Evolutionary conservation across 805 yeast species (phyloP), one percentile per base, ranked within the genome.

Genomic region (Monosporozyma siamensis): DNA sequence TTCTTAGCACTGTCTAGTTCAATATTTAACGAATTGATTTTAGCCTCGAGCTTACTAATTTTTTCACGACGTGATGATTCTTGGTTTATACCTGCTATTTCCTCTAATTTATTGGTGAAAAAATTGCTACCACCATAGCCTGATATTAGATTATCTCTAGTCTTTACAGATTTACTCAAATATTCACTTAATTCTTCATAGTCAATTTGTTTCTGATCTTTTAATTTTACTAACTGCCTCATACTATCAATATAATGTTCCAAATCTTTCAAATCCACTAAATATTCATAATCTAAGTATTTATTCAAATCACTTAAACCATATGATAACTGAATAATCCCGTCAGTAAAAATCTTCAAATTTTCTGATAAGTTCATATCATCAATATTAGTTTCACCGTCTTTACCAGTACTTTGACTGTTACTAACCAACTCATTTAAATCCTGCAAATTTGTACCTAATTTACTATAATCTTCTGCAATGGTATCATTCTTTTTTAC

Each of bases 201-300:
- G 59, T 90, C 98, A 22, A 90, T 75, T 53, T 85, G 89, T 60
- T 89, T 89, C 57, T 87, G 88, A 55, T 90, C 97, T 50, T 90
- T 87, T 44, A 84, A 71, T 56, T 82, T 88, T 42, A 92, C 74
- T 45, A 90, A 66, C 47, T 72, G 76, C 54, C 78, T 78, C 50
- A 83, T 65, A 18, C 82, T 75, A 39, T 66, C 68, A 36, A 82
- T 75, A 52, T 83, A 92, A 63, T 85, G 89, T 48, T 90, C 87
- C 63, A 92, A 71, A 61, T 92, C 97, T 50, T 84, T 82, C 50
- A 92, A 65, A 10, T 94, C 78, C 2, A 85, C 83, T 39, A 87
- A 70, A 55, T 86, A 92, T 31, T 87, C 80, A 51, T 80, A 82
- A 54, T 90, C 96, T 44, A 87, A 68, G 45, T 65, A 66, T 32